phyloP scores from a whole-genome alignment of 805 yeast species.

The Candida loeiensis region DNA sequence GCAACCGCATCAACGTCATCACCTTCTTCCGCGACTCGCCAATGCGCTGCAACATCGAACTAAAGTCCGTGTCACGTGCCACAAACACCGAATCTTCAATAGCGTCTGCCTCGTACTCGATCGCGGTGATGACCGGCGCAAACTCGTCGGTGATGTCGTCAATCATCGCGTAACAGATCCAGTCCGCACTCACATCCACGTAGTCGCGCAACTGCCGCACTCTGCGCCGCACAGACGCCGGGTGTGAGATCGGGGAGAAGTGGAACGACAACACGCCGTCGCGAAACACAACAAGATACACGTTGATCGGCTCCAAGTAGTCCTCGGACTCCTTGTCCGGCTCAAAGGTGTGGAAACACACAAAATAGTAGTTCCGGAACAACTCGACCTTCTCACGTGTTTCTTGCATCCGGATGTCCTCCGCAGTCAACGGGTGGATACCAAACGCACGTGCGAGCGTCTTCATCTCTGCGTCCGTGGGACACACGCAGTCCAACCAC shows the following conservation, averaged over 20 bases:
- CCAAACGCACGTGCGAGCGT: constrained; percentile 90
- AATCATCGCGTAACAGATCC: constrained; percentile 30
- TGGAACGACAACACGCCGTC: constrained; percentile 29
- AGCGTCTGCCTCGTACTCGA: constrained; percentile 29
- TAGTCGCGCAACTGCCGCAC: constrained; percentile 29
- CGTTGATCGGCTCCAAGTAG: constrained; percentile 29
- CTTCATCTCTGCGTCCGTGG: constrained; percentile 93
- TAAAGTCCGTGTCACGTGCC: constrained; percentile 21
- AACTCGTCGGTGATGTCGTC: constrained; percentile 31
- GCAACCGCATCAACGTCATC: constrained; percentile 29
- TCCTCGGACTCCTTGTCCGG: constrained; percentile 49
- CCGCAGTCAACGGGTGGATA: constrained; percentile 96
- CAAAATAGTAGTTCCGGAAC: constrained; percentile 86
- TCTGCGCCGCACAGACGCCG: constrained; percentile 28
- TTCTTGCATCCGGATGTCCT: constrained; percentile 94
- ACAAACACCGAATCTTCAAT: constrained; percentile 27
- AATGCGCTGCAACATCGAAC: constrained; percentile 23
- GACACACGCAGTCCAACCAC: constrained; percentile 85
- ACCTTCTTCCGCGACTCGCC: constrained; percentile 28
- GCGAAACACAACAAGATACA: constrained; percentile 27
- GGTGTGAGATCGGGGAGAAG: constrained; percentile 26
- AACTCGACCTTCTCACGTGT: constrained; percentile 96
- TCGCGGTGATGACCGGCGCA: constrained; percentile 27
- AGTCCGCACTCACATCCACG: constrained; percentile 28
- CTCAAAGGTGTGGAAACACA: constrained; percentile 95